phyloP scores from a whole-genome alignment of 257 asterid genomes.

The Solanum chiquidenum region DNA sequence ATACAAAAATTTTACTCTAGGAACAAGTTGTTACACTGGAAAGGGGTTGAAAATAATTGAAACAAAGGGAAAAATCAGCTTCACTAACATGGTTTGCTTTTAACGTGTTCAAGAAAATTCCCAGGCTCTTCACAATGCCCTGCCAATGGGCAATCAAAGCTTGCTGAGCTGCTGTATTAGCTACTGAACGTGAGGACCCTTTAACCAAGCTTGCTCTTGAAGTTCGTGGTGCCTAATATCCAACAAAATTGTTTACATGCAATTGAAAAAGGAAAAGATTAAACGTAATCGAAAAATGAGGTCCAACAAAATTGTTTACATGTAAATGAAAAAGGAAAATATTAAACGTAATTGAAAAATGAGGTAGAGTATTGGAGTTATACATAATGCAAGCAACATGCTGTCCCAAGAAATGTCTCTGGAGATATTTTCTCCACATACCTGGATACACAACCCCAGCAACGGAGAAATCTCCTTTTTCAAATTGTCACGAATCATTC shows the following conservation, averaged over 20 bases:
- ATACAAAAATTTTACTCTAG: not conserved
- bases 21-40: not conserved
- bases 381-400: not conserved
- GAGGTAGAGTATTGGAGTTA: not conserved
- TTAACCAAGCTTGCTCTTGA: slow-evolving; percentile 98
- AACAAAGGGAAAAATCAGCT: slow-evolving; percentile 1
- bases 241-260: not conserved
- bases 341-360: not conserved
- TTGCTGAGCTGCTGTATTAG: slow-evolving; percentile 85
- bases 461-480: slow-evolving; percentile 98
- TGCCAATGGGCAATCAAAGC: slow-evolving; percentile 98
- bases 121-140: slow-evolving; percentile 90
- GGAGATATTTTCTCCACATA: slow-evolving; percentile 6
- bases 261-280: not conserved
- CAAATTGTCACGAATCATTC: slow-evolving; percentile 93
- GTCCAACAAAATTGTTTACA: not conserved
- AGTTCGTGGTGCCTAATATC: slow-evolving; percentile 82
- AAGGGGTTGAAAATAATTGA: not conserved
- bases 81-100: slow-evolving; percentile 76
- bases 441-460: slow-evolving; percentile 99
- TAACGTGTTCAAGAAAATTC: slow-evolving; percentile 67
- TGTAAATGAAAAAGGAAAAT: not conserved
- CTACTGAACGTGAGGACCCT: slow-evolving; percentile 88
- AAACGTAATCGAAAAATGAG: not conserved
- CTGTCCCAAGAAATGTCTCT: not conserved